Evolutionary conservation across 2,329 filamentous ascomycete species (phyloP).

Genomic region (Diaporthe ilicicola): DNA sequence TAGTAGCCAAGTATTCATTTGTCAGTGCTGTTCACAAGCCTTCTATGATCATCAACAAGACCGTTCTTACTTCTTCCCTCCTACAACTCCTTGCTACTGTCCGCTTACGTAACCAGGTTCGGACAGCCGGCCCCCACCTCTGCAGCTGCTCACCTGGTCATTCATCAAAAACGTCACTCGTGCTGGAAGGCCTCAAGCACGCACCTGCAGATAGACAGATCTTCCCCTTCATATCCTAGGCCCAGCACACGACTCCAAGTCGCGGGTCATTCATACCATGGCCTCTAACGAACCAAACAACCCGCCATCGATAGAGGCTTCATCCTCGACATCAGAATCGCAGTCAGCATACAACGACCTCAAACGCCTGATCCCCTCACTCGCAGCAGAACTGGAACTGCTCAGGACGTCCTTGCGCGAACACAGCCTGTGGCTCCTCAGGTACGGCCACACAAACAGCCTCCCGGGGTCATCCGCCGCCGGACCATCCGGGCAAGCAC

Average conservation of each 20-base stretch:
- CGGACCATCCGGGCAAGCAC: conserved; percentile 7
- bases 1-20: too few species aligned
- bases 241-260: neutral
- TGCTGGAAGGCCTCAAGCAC: neutral
- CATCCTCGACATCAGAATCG: conserved; percentile 30
- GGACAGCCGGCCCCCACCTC: neutral
- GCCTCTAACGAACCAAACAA: neutral
- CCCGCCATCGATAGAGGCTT: neutral
- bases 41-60: too few species aligned
- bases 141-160: neutral
- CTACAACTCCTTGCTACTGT: neutral
- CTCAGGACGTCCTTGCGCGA: conserved; percentile 42
- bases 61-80: neutral
- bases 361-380: conserved; percentile 39
- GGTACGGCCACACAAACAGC: conserved; percentile 37
- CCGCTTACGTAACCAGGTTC: conserved; percentile 7
- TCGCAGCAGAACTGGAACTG: conserved; percentile 41
- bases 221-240: neutral
- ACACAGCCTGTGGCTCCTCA: conserved; percentile 43
- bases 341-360: conserved; percentile 41
- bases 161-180: conserved; percentile 19
- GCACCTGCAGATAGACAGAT: neutral
- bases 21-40: too few species aligned
- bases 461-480: conserved; percentile 14
- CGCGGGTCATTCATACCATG: neutral